Evolutionary conservation across 139 green algal species (phyloP).

Genomic region (Mesotaenium endlicherianum): DNA sequence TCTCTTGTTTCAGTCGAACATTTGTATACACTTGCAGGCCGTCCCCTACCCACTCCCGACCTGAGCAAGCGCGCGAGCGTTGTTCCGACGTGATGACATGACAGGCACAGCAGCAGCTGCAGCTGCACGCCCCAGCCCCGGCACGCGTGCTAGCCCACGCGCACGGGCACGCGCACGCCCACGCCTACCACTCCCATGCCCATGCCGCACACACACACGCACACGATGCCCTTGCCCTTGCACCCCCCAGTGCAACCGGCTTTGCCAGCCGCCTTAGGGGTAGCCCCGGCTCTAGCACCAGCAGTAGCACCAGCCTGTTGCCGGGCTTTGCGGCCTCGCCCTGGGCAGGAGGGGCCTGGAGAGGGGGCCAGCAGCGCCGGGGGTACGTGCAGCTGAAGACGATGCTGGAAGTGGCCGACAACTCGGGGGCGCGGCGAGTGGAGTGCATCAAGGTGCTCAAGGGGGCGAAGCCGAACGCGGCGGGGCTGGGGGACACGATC

Average conservation of each 20-base stretch:
- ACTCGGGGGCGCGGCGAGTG: slow-evolving; percentile 13
- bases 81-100: too few species aligned
- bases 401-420: slow-evolving; percentile 28
- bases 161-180: background rate
- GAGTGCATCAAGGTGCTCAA: slow-evolving; percentile 32
- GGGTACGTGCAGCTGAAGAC: slow-evolving; percentile 28
- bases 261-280: background rate
- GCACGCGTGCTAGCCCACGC: background rate
- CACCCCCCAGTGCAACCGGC: background rate
- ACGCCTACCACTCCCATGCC: background rate
- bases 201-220: background rate
- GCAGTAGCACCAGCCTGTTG: background rate
- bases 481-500: slow-evolving; percentile 17
- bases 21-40: too few species aligned
- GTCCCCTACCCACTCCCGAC: too few species aligned
- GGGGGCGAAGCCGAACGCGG: slow-evolving; percentile 1
- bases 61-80: too few species aligned
- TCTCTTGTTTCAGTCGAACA: background rate
- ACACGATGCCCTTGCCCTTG: background rate
- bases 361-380: too few species aligned
- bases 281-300: background rate
- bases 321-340: too few species aligned
- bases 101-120: background rate
- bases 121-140: background rate
- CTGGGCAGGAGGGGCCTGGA: too few species aligned